Evolutionary conservation across 2,329 filamentous ascomycete genomes (phyloP), one percentile per base, ranked within the genome.

Genomic region (Paraphoma sp.): DNA sequence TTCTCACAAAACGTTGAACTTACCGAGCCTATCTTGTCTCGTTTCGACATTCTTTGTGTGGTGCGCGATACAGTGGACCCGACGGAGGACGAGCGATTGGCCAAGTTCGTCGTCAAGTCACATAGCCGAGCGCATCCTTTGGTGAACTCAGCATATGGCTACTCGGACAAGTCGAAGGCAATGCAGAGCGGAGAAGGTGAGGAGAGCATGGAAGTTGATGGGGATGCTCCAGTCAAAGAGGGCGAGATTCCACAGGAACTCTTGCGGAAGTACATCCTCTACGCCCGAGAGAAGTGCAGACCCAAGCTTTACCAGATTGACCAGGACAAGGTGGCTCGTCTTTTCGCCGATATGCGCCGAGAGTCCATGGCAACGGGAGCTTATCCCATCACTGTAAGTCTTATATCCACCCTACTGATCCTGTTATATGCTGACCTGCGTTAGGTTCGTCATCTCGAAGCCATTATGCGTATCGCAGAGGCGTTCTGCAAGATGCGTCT

Each of bases 251-350:
- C 93, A 0, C 95, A 99, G 74, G 92, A 95, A 67, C 82, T 99
- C 45, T 81, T 99, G 64, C 84, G 95, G 63, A 99, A 99, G 79
- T 99, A 98, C 77, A 99, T 99, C 66, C 84, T 98, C 16, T 99
- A 97, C 71, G 93, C 95, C 0, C 86, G 94, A 31, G 93, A 97
- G 76, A 90, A 89, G 69, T 96, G 92, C 77, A 86, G 86, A 51
- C 95, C 95, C 8, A 98, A 97, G 80, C 84, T 99, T 8, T 97
- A 97, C 76, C 92, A 98, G 75, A 96, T 99, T 78, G 95, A 99
- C 67, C 92, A 97, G 76, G 95, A 98, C 80, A 99, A 99, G 82
- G 87, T 99, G 31, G 91, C 95, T 1, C 86, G 94, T 48, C 83
- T 99, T 8, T 99, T 98, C 74, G 91, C 93, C 29, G 95, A 99